phyloP scores from a whole-genome alignment of 1,139 yeast genomes.

The Candida buenavistaensis region DNA sequence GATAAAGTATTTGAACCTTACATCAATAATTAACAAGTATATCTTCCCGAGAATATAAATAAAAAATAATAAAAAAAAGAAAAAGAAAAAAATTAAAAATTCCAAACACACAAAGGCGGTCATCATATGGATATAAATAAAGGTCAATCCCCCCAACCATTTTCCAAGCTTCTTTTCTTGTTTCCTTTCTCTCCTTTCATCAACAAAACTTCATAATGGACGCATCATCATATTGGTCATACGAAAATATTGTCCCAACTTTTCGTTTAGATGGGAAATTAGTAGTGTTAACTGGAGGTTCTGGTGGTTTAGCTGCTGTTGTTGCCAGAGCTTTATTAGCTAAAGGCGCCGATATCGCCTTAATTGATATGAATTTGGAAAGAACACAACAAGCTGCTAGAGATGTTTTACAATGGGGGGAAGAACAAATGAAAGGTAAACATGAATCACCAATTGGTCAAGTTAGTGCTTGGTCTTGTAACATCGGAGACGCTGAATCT shows the following conservation, averaged over 20 bases:
- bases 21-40: too few species aligned
- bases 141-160: too few species aligned
- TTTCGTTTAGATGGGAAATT: constrained; percentile 71
- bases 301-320: constrained; percentile 75
- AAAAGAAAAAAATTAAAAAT: too few species aligned
- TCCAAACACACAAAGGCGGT: too few species aligned
- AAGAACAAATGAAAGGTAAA: constrained; percentile 43
- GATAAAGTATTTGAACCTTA: too few species aligned
- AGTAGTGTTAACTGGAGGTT: constrained; percentile 79
- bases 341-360: constrained; percentile 74
- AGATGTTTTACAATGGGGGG: constrained; percentile 57
- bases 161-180: too few species aligned
- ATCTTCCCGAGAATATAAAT: too few species aligned
- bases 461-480: constrained; percentile 74
- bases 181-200: too few species aligned
- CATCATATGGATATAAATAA: too few species aligned
- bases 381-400: constrained; percentile 60
- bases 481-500: constrained; percentile 64
- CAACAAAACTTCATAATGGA: too few species aligned
- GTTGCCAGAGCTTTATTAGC: constrained; percentile 68
- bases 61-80: too few species aligned
- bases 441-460: constrained; percentile 40
- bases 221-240: constrained; percentile 24
- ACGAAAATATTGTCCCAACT: constrained; percentile 49
- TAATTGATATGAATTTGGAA: constrained; percentile 68